Evolutionary conservation across 1,284 basidiomycete species (phyloP), one percentile per base, ranked within the genome.

Genomic region (Sanguinoderma infundibulare): DNA sequence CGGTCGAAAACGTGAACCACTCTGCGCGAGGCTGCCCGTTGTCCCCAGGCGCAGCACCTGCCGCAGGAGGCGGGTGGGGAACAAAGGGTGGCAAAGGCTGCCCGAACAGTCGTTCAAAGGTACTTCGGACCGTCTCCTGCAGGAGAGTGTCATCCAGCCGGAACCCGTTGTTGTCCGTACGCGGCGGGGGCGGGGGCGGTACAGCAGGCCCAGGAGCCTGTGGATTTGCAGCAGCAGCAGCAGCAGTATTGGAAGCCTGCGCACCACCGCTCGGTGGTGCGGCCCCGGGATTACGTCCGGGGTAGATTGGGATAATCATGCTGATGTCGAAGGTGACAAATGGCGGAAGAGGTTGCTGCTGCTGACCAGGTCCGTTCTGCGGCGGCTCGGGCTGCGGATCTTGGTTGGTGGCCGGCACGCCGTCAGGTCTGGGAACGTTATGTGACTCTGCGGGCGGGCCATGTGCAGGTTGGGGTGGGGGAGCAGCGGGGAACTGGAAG

Each of bases 321-420:
- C 61, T 64, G 42, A 67, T 63, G 32, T 67, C 65, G 55, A 62
- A 67, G 17, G 56, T 62, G 54, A 67, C 55, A 49, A 67, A 67
- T 7, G 65, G 63, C 30, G 65, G 65, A 12, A 64, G 51, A 8
- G 60, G 58, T 24, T 55, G 62, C 2, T 58, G 59, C 30, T 50
- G 62, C 38, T 58, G 60, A 5, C 54, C 61, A 24, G 49, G 36
- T 22, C 47, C 47, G 26, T 26, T 56, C 17, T 24, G 40, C 14
- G 6, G 57, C 22, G 32, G 47, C 12, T 35, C 40, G 32, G 60
- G 51, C 12, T 61, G 59, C 38, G 44, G 55, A 20, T 50, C 55
- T 17, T 53, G 30, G 32, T 42, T 36, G 17, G 60, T 44, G 24
- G 40, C 40, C 6, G 55, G 44, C 2, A 47, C 56, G 8, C 26